phyloP scores from a whole-genome alignment of 345 rosid species.

The Conringia planisiliqua region DNA sequence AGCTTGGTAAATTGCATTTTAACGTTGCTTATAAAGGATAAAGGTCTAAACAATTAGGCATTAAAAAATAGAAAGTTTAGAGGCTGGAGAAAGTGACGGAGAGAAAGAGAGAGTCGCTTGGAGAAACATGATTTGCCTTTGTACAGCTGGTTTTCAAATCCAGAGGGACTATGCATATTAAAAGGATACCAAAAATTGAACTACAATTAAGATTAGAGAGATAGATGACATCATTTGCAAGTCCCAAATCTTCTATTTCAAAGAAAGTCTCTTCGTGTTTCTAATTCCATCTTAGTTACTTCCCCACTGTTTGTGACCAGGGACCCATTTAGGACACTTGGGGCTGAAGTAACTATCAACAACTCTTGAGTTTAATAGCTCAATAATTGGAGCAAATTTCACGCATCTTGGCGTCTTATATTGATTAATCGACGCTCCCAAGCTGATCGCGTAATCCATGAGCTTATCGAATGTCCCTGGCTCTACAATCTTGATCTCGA shows the following conservation, averaged over 20 bases:
- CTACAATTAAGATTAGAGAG: constrained; percentile 24
- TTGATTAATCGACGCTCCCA: constrained; percentile 93
- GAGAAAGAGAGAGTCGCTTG: constrained; percentile 15
- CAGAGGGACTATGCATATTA: constrained; percentile 19
- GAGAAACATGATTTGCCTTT: constrained; percentile 29
- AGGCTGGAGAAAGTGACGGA: constrained; percentile 26
- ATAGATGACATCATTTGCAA: constrained; percentile 18
- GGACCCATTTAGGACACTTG: constrained; percentile 92
- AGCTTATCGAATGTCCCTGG: constrained; percentile 91
- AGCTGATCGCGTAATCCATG: constrained; percentile 92
- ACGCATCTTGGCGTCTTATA: constrained; percentile 96
- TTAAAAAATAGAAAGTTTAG: constrained; percentile 8
- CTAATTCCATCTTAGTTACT: constrained; percentile 25
- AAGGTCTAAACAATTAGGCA: constrained; percentile 19
- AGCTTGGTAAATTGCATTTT: constrained; percentile 6
- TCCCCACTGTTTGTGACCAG: constrained; percentile 91
- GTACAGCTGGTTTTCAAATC: constrained; percentile 25
- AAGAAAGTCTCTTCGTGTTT: constrained; percentile 6
- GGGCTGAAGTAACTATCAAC: constrained; percentile 70
- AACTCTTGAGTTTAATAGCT: constrained; percentile 79
- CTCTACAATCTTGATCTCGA: constrained; percentile 87
- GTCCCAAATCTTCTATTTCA: constrained; percentile 24
- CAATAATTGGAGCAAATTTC: constrained; percentile 82
- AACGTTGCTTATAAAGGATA: constrained; percentile 14
- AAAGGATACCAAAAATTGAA: background rate